Base-by-base conservation (phyloP, 768 basidiomycete species). In the Leccinum variicolor region DNA sequence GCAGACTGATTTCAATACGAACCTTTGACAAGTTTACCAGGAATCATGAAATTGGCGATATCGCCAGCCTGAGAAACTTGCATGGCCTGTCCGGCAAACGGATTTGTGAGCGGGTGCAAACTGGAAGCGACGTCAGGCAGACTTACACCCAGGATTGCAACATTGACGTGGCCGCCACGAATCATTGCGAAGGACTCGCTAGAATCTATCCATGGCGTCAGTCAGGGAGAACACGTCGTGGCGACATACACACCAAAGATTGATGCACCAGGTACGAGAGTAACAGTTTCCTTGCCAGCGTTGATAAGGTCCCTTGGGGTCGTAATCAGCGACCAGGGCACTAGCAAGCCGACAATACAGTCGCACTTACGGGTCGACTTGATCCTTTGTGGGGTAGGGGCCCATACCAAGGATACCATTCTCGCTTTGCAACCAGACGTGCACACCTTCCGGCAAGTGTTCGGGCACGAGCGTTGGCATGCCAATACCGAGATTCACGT, bases 21-120 rank as follows among this genome's bases (percentile, higher is more conserved):
- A 82, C 89, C 89, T 79, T 90, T 92, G 33, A 93, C 81, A 70
- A 94, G 81, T 77, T 97, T 96, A 14, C 94, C 92, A 3, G 94
- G 95, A 67, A 97, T 94, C 95, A 97, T 98, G 71, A 93, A 98
- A 78, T 98, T 98, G 56, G 95, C 95, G 61, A 98, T 89, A 71
- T 98, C 95, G 41, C 92, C 94, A 1, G 84, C 85, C 62, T 90
- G 86, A 2, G 93, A 94, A 50, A 98, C 95, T 80, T 98, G 87
- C 92, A 98, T 92, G 10, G 93, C 92, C 90, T 92, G 57, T 11
- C 45, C 25, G 48, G n/a, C 29, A 60, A 19, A 23, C 31, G 31
- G 43, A 55, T 7, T 43, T 45, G 19, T 67, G 26, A 52, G 39
- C 26, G 10, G 55, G 6, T 17, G n/a, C 31, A 50, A 29, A 33